Base-by-base conservation (phyloP, 306 rosid genomes). In the Prunus kanzakura region DNA sequence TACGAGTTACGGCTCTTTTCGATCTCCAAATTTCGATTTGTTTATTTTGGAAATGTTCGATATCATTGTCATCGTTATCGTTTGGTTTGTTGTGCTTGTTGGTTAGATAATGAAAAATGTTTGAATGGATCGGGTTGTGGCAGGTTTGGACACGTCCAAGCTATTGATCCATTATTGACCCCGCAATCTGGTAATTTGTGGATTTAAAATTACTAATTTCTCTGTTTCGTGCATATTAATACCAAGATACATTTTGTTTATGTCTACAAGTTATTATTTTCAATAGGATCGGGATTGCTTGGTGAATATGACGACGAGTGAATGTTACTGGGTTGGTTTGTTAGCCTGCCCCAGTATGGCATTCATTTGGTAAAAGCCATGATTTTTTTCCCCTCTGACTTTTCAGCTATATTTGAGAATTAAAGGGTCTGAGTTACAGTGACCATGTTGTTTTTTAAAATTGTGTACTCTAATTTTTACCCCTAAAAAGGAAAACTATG, bases 61-160 rank as follows among this genome's bases (percentile, higher is more conserved):
- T 14, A 2, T 23, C 12, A 18, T 67, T 56, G n/a, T 54, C 74
- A 1, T 46, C 35, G 11, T 35, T 54, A 27, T 50, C 19, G 3
- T 51, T 64, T 65, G 3, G 3, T 30, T 16, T 51, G 38, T 22
- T 52, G 3, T 35, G 15, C 45, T 20, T 8, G 1, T 16, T n/a
- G 49, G 46, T 19, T 57, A 50, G 56, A 12, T 43, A 45, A 10
- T 11, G 73, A 25, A n/a, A 43, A 52, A 16, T 75, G 30, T 57
- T 60, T 62, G 16, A n/a, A 64, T 54, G 80, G 70, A 75, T 67
- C 77, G 55, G 51, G 47, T 80, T 75, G 30, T 70, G 77, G 78
- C 58, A 76, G 78, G 74, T 76, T 64, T 32, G 69, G 66, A 62
- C 69, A 51, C 54, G 73, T 71, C 47, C 41, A 57, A 72, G 69